Conservation (phyloP, 257 asterid species). For the Solanum pennellii region DNA sequence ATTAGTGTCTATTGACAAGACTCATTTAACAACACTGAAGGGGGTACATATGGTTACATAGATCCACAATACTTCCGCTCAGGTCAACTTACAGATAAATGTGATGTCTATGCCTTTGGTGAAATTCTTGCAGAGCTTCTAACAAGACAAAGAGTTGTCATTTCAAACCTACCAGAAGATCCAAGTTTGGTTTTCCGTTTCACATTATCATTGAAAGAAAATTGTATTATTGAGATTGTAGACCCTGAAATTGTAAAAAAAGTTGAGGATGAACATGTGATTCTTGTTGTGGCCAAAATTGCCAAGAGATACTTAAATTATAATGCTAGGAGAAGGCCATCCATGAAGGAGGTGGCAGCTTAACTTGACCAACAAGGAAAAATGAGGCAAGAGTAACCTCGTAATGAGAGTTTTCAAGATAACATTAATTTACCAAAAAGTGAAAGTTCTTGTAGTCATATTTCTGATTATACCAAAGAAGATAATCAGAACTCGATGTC, state of each 20-base stretch:
- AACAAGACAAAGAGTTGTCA: slow-evolving; percentile 16
- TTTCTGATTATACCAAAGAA: not conserved
- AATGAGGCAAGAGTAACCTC: not conserved
- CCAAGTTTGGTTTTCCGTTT: slow-evolving; percentile 16
- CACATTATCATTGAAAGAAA: slow-evolving; percentile 3
- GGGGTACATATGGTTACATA: slow-evolving; percentile 26
- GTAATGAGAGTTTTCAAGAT: not conserved
- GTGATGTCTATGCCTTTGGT: slow-evolving; percentile 31
- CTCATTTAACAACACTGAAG: not conserved
- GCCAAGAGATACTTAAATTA: not conserved
- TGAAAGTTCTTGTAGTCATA: not conserved
- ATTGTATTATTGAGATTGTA: slow-evolving; percentile 1
- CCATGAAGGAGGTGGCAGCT: slow-evolving; percentile 21
- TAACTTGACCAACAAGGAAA: slow-evolving; percentile 17
- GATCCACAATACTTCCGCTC: slow-evolving; percentile 25
- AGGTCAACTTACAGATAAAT: slow-evolving; percentile 22
- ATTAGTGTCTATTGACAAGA: slow-evolving; percentile 13
- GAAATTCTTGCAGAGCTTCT: slow-evolving; percentile 24
- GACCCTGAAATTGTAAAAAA: slow-evolving; percentile 4
- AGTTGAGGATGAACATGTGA: not conserved
- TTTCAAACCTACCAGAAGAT: not conserved
- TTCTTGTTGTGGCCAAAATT: slow-evolving; percentile 8
- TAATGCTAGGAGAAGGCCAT: slow-evolving; percentile 16
- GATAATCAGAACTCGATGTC: not conserved
- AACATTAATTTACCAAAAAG: not conserved